A percentile compares a stretch with the other conserved stretches of the same genome.
Conservation (phyloP, 371 early-diverging fungal species). For the Circinella umbellata region DNA sequence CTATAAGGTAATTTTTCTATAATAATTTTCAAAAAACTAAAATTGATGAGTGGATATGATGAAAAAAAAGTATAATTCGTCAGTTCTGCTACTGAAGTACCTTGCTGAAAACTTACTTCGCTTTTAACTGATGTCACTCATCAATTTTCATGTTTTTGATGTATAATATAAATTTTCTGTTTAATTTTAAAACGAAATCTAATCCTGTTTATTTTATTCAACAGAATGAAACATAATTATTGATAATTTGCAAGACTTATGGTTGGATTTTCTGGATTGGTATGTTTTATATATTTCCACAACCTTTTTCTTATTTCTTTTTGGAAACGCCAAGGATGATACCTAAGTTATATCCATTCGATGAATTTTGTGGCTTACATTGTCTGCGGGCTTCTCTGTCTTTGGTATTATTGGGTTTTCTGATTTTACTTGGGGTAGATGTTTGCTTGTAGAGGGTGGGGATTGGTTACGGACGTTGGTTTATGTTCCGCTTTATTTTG, state of each 20-base stretch:
- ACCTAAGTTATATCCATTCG: constrained; percentile 54
- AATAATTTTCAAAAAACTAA: background rate
- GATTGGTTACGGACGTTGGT: constrained; percentile 14
- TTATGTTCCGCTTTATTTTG: background rate
- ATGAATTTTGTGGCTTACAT: constrained; percentile 48
- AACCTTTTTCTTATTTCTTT: background rate
- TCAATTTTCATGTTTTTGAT: background rate
- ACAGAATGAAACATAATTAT: constrained; percentile 14
- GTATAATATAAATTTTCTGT: too few relatives aligned
- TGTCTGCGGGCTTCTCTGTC: constrained; percentile 18
- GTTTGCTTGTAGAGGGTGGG: constrained; percentile 35
- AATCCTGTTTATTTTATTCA: too few relatives aligned
- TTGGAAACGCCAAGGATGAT: constrained; percentile 27
- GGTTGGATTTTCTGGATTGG: constrained; percentile 9
- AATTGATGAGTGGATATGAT: constrained; percentile 15
- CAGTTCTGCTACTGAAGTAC: constrained; percentile 54
- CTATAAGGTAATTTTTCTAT: constrained; percentile 12
- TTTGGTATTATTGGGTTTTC: constrained; percentile 38
- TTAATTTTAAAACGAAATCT: too few relatives aligned
- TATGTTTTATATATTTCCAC: constrained; percentile 14
- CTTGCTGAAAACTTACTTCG: constrained; percentile 32
- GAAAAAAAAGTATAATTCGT: constrained; percentile 37
- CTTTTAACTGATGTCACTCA: background rate
- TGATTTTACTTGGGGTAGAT: constrained; percentile 18
- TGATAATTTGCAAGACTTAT: background rate